Evolutionary conservation across 495 filamentous ascomycete genomes (phyloP), one percentile per base, ranked within the genome.

Genomic region (Lentithecium fluviatile): DNA sequence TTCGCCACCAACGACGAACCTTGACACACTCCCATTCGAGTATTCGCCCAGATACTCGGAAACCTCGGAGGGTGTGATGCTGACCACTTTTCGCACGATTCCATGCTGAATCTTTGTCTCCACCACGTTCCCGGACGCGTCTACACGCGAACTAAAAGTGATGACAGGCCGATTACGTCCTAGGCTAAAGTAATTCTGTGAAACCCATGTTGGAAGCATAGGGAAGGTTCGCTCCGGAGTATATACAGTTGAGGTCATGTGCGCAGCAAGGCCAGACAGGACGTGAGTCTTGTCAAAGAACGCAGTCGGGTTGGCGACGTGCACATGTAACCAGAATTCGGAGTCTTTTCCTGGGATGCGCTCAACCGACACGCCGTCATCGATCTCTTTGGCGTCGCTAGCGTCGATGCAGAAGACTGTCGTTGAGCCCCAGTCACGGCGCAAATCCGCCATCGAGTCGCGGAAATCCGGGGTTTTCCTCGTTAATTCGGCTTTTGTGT

Each of bases 301-400:
- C n/a, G 94, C 89, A 3, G 91, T 87, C 1, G 93, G 95, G 68
- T 97, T 94, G n/a, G 95, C 94, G 36, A 95, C 78, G 69, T 98
- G 94, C 11, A 95, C 73, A 68, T 89, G 91, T 29, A 97, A 76
- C 95, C 95, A 97, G 66, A 82, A 87, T 42, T 75, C 67, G 7
- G 64, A 36, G 11, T 50, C 32, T 8, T 43, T 58, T 13, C 76
- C 73, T 0, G 78, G 75, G 1, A 88, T 79, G 10, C 72, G 73
- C 69, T 94, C 89, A 7, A 97, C 58, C 1, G 91, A 96, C 8
- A 97, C 73, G 21, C 88, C 93, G 69, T 97, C 93, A 62, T 98
- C 94, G 52, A 95, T 89, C 66, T 97, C 91, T 40, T 82, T 69
- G 0, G 94, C 86, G 29, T 73, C 71, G 1, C 77, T 76, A 61